Evolutionary conservation across 257 asterid genomes (phyloP), one percentile per base, ranked within the genome.

Genomic region (Agastache rugosa): DNA sequence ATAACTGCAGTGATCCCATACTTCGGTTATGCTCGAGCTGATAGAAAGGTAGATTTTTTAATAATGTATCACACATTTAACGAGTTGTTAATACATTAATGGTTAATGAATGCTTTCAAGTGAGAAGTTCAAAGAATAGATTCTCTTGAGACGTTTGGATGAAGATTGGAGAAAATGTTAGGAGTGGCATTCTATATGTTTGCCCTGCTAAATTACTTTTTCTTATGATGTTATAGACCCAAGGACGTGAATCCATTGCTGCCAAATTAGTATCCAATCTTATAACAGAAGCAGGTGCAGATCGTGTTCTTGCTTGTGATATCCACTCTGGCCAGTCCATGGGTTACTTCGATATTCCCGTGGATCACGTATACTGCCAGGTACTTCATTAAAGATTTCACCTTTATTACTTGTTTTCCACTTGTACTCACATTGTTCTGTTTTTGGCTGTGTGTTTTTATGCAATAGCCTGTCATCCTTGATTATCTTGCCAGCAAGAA

Each of bases 401-500:
- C 55, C 35, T 51, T 68, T 47, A 55, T 54, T 59, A 44, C 63
- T 48, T 50, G 7, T 48, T 42, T 29, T 15, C 58, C 23, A 22
- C 56, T 29, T 56, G 19, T 67, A 34, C 31, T 79, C 19, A 44
- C 59, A 22, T 27, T 59, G 20, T 35, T 71, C 8, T 11, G 6
- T 41, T 76, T 48, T 60, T 16, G 27, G 35, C 59, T 41, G 31
- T 44, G 45, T 76, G 34, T 41, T 62, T 41, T 76, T 11, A 15
- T 82, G 71, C 56, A 73, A 83, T 67, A 91, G 97, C 96, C 97
- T 76, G 97, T 92, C 78, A 87, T 92, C 83, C 97, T 92, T 69
- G 97, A 92, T 84, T 92, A 92, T 80, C 96, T 92, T 77, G 97
- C 97, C 58, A 92, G 96, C 93, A 92, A 92, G 88, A 88, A 82